These are phyloP conservation scores for Hypoxylon sp. DNA, from an alignment of 2,329 filamentous ascomycete genomes.

Conservation along the genomic window DNA sequence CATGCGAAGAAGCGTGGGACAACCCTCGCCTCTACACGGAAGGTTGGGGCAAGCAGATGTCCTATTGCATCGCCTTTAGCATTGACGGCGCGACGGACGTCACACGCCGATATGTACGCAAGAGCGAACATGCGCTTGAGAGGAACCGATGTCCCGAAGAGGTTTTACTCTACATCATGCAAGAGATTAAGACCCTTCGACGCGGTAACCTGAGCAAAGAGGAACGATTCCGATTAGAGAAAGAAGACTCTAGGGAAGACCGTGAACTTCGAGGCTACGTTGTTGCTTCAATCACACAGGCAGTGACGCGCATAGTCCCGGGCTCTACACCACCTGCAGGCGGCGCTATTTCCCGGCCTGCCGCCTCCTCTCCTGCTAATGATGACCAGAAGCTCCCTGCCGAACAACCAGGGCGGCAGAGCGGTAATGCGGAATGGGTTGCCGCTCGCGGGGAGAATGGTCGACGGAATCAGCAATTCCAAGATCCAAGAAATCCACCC, in stretches of 20 bases:
- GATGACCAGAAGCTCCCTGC: conserved; percentile 74
- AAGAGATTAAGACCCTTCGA: conserved; percentile 89
- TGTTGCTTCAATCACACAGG: conserved; percentile 79
- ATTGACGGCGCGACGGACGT: conserved; percentile 83
- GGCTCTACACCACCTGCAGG: conserved; percentile 56
- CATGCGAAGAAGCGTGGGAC: conserved; percentile 95
- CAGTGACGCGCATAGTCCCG: conserved; percentile 77
- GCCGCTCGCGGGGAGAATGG: conserved; percentile 63
- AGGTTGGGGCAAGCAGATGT: conserved; percentile 96
- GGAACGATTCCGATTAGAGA: conserved; percentile 83
- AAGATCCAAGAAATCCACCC: conserved; percentile 62
- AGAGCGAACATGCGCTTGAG: conserved; percentile 78
- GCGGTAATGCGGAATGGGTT: conserved; percentile 66
- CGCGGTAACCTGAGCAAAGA: conserved; percentile 89
- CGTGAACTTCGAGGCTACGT: conserved; percentile 81
- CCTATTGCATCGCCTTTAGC: conserved; percentile 96
- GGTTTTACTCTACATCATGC: conserved; percentile 90
- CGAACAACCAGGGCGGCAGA: conserved; percentile 70
- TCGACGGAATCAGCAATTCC: conserved; percentile 57
- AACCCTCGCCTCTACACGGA: conserved; percentile 92
- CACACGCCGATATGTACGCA: conserved; percentile 78
- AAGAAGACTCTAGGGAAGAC: conserved; percentile 83
- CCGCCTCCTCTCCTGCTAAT: conserved; percentile 52
- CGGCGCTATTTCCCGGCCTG: conserved; percentile 17
- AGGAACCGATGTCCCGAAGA: conserved; percentile 88